Conservation (phyloP, 75 land plant genomes). For the Selaginella moellendorffii region DNA sequence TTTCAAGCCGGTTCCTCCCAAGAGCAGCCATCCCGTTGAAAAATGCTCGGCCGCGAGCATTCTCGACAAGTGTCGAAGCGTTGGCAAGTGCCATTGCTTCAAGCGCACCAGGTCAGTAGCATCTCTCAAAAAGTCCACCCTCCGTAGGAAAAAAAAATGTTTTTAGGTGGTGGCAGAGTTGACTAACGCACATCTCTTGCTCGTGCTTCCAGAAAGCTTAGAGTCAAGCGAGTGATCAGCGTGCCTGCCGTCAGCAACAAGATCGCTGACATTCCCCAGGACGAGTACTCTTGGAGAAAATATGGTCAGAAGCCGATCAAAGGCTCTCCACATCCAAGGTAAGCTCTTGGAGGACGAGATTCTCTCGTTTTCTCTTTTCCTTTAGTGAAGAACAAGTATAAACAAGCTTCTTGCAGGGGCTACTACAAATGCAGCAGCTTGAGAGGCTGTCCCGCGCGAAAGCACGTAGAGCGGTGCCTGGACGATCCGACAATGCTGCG, state of each 20-base stretch:
- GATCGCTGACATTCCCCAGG: conserved; percentile 40
- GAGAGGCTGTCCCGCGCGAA: conserved; percentile 35
- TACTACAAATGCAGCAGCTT: conserved; percentile 36
- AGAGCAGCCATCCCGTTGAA: no score
- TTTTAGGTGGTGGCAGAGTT: not conserved
- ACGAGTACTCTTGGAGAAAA: conserved; percentile 55
- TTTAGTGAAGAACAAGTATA: not conserved
- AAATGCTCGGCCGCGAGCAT: not conserved
- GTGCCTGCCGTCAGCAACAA: conserved; percentile 46
- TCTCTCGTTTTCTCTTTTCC: not conserved
- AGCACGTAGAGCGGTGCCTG: conserved; percentile 30
- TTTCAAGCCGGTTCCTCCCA: not conserved
- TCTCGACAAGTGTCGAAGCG: not conserved
- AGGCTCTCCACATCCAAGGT: conserved; percentile 91
- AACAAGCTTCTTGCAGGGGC: conserved; percentile 16
- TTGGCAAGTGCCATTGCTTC: not conserved
- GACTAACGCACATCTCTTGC: not conserved
- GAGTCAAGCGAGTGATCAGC: conserved; percentile 24
- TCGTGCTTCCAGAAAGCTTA: conserved; percentile 20
- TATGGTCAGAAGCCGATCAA: conserved; percentile 90
- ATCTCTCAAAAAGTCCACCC: not conserved
- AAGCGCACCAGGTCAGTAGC: not conserved
- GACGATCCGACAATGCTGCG: conserved; percentile 32
- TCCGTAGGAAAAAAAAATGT: not conserved
- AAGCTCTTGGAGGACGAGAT: not conserved